A percentile compares a stretch with the other conserved stretches of the same genome.
Conservation (phyloP, 805 yeast genomes). For the Deakozyma indianensis region DNA sequence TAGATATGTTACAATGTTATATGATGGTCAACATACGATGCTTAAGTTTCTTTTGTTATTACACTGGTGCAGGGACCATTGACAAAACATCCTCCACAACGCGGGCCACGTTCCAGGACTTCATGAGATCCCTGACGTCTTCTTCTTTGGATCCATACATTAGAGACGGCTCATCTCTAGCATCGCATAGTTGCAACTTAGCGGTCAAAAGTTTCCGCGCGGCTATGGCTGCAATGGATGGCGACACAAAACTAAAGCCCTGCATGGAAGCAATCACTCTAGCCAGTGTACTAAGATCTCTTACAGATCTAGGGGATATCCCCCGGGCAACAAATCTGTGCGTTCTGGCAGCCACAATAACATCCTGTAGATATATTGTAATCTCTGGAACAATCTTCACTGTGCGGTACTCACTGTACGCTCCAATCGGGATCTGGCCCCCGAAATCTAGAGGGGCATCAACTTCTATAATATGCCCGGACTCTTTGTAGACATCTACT, state of each 20-base stretch:
- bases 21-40: no score
- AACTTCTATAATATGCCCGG: not conserved
- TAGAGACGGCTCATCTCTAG: constrained; percentile 36
- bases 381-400: constrained; percentile 36
- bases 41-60: no score
- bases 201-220: constrained; percentile 35
- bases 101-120: constrained; percentile 31
- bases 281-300: constrained; percentile 28
- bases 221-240: constrained; percentile 36
- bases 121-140: constrained; percentile 27
- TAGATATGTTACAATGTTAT: no score
- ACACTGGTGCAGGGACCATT: constrained; percentile 39
- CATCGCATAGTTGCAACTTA: constrained; percentile 25
- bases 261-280: constrained; percentile 29
- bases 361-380: constrained; percentile 39
- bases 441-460: not conserved
- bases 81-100: constrained; percentile 38
- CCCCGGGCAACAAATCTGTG: constrained; percentile 44
- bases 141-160: constrained; percentile 41
- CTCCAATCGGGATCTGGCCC: not conserved
- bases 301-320: constrained; percentile 30
- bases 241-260: constrained; percentile 34
- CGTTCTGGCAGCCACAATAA: constrained; percentile 35
- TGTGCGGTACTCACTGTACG: not conserved
- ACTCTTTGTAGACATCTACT: not conserved